Base-by-base conservation (phyloP, 2,329 filamentous ascomycete genomes). In the Epichloe gansuensis region DNA sequence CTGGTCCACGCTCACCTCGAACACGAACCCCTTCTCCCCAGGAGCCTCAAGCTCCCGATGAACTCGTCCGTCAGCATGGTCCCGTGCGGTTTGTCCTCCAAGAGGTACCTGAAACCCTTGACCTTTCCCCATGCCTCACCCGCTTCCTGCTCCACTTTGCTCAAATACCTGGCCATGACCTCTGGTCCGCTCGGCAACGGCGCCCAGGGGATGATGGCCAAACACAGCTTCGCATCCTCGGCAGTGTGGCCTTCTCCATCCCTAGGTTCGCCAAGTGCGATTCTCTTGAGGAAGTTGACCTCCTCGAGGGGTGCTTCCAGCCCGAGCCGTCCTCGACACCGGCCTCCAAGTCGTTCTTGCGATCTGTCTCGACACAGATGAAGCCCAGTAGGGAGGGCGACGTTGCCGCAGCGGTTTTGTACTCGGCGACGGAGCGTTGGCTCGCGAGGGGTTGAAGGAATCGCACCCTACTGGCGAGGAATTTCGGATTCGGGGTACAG, bases 1-100 rank as follows among this genome's bases (percentile, higher is more conserved):
- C 61, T 86, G 81, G 72, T 96, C 89, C 12, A 95, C 80, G 0
- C 88, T 90, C 0, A 95, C 72, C 65, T 96, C 91, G 65, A 96
- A 95, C 1, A 79, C 76, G 61, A 84, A 78, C 0, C 80, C 80
- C 55, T 74, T 74, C 50, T 73, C 74, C 4, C 85, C 46, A 90
- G 69, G 64, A 84, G 77, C 69, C 75, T 81, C 60, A 90, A 63
- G 4, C 78, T 74, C 54, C 82, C 80, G 53, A 89, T 75, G 63
- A 91, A 89, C 7, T 69, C 72, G 11, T 76, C 70, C 46, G 75
- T 67, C 45, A 91, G 61, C 74, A 87, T 83, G 1, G 78, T 80
- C 4, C 85, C 83, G 31, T 70, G 64, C 8, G 81, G 80, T 68
- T 88, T 86, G 66, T 88, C 82, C 70, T 95, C 90, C 48, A 95